Percentiles rank a stretch among this genome's conserved stretches.
phyloP scores from a whole-genome alignment of 192 early-diverging fungal genomes.

The Coemansia sp. region DNA sequence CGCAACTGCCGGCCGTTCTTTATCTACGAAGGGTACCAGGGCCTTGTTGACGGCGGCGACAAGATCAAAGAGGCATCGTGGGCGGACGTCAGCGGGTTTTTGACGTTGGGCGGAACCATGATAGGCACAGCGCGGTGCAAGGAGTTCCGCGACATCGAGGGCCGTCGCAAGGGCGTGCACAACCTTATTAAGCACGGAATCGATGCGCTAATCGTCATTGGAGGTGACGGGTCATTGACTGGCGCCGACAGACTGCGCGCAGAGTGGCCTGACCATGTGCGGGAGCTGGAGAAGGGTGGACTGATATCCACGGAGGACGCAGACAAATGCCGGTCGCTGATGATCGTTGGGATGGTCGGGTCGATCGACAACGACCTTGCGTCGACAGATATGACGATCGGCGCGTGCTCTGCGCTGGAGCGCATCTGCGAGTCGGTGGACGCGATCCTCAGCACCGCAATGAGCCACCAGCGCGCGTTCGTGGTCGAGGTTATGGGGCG shows the following conservation, averaged over 20 bases:
- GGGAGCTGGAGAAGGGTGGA: slow-evolving; percentile 65
- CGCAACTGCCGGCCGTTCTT: slow-evolving; percentile 81
- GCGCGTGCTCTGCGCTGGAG: slow-evolving; percentile 87
- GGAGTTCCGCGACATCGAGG: slow-evolving; percentile 80
- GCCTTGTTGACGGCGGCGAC: slow-evolving; percentile 89
- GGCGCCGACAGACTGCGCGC: slow-evolving; percentile 88
- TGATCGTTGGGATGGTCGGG: slow-evolving; percentile 95
- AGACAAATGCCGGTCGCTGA: slow-evolving; percentile 65
- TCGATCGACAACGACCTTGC: slow-evolving; percentile 96
- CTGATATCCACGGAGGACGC: slow-evolving; percentile 63
- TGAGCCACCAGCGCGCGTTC: slow-evolving; percentile 94
- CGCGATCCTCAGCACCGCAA: slow-evolving; percentile 86
- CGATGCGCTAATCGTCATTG: slow-evolving; percentile 91
- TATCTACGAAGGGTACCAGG: slow-evolving; percentile 96
- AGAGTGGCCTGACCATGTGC: slow-evolving; percentile 86
- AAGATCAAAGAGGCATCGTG: slow-evolving; percentile 82
- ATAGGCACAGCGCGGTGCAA: slow-evolving; percentile 93
- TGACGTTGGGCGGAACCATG: slow-evolving; percentile 85
- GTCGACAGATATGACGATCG: slow-evolving; percentile 92
- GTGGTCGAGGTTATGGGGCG: slow-evolving; percentile 99
- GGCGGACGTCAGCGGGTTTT: slow-evolving; percentile 87
- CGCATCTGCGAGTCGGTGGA: slow-evolving; percentile 96
- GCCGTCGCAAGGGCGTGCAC: slow-evolving; percentile 75
- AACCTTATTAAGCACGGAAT: slow-evolving; percentile 92
- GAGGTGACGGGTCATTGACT: slow-evolving; percentile 95